Evolutionary conservation across 345 rosid genomes (phyloP), one percentile per base, ranked within the genome.

Genomic region (thale cress (Arabidopsis thaliana)): DNA sequence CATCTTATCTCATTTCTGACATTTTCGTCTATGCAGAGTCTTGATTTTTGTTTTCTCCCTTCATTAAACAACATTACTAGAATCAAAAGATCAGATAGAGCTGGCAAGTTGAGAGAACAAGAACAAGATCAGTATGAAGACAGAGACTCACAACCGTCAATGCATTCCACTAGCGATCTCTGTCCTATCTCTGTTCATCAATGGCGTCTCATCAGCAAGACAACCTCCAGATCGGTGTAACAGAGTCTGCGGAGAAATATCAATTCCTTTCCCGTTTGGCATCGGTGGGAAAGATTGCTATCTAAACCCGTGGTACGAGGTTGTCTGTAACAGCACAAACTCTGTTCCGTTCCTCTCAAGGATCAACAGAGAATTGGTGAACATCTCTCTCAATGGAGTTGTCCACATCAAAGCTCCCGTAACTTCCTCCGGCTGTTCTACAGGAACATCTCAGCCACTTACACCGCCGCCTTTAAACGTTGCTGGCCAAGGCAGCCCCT

Each of bases 231-330:
- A 65, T 64, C 41, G 22, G 8, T 78, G 81, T 64, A 78, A 64
- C 4, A 55, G 77, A 71, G 25, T 30, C 33, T 78, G 77, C n/a
- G 81, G 77, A 56, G 77, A 52, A 5, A 16, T 72, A 7, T 24
- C 63, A 0, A 65, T 78, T 16, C 78, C 78, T 2, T 78, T 57
- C 16, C 81, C 78, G 0, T 78, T 78, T 2, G 81, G 78, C 24
- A 66, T 78, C 0, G 81, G 79, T 6, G 52, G 46, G 13, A 66
- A 51, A 22, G 78, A 59, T 2, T 78, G 81, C 49, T 78, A 50
- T 60, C 63, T 71, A 7, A 78, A 78, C 44, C 68, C 67, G 1
- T 78, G 81, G 81, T 78, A 78, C 69, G 78, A 78, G 71, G 68
- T 72, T 72, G 20, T 51, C 49, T 78, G 81, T 52, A 72, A 50